These are phyloP conservation scores for Cicer chorassanicum DNA, from an alignment of 306 rosid genomes.

Conservation along the genomic window DNA sequence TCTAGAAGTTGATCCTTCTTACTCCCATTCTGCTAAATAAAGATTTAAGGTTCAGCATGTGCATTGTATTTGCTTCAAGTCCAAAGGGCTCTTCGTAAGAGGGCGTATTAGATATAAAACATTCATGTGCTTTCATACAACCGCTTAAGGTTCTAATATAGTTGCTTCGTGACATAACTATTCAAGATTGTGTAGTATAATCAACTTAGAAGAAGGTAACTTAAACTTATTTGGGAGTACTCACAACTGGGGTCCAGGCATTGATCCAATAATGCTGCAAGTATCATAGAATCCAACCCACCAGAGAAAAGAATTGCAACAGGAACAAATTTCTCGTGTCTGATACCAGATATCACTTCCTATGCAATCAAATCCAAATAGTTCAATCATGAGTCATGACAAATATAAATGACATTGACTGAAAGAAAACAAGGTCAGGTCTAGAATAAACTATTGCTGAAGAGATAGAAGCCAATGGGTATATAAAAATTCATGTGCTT, in stretches of 20 bases:
- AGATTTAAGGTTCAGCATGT: slow-evolving; percentile 5
- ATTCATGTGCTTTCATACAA: slow-evolving; percentile 4
- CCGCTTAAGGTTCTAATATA: neutral
- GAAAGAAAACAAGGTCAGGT: slow-evolving; percentile 25
- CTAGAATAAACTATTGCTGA: slow-evolving; percentile 22
- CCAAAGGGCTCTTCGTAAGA: neutral
- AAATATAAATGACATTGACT: slow-evolving; percentile 30
- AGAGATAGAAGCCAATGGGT: slow-evolving; percentile 19
- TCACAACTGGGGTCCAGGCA: slow-evolving; percentile 79
- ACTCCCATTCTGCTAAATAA: slow-evolving; percentile 10
- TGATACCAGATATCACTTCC: slow-evolving; percentile 56
- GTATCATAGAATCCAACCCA: slow-evolving; percentile 97
- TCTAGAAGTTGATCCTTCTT: slow-evolving; percentile 13
- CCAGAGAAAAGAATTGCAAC: slow-evolving; percentile 95
- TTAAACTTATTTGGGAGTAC: slow-evolving; percentile 49
- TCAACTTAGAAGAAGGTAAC: slow-evolving; percentile 19
- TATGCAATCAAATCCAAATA: slow-evolving; percentile 53
- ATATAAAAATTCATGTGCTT: neutral
- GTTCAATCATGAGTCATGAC: slow-evolving; percentile 41
- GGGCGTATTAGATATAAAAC: neutral
- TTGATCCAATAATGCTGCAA: slow-evolving; percentile 85
- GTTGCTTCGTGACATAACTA: neutral
- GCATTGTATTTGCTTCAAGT: slow-evolving; percentile 12
- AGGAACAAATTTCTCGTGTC: slow-evolving; percentile 60
- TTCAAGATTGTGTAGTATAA: slow-evolving; percentile 14